Conservation (phyloP, 2,329 filamentous ascomycete species). For the Fonsecaea erecta region DNA sequence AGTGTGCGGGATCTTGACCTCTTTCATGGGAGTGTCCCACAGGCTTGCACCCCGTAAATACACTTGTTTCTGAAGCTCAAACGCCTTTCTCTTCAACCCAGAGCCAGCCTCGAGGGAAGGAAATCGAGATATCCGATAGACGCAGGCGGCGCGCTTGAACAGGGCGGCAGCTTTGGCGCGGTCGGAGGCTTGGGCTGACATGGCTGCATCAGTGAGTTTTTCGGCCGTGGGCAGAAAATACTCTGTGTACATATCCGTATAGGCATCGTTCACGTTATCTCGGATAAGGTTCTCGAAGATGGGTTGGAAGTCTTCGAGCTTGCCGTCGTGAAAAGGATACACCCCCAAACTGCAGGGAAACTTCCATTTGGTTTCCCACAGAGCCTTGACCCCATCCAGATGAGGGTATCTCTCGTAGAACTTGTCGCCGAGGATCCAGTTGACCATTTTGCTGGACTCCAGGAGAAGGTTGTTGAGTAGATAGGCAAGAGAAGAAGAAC, state of each 20-base stretch:
- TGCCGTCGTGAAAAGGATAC: constrained; percentile 76
- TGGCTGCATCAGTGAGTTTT: constrained; percentile 58
- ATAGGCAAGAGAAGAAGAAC: not conserved
- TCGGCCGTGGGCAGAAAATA: constrained; percentile 66
- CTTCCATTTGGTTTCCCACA: constrained; percentile 80
- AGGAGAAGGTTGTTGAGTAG: not conserved
- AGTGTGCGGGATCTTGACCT: constrained; percentile 48
- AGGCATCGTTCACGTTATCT: constrained; percentile 67
- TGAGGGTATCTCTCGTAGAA: constrained; percentile 35
- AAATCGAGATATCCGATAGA: constrained; percentile 74
- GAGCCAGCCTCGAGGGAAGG: constrained; percentile 48
- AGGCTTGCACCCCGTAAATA: constrained; percentile 62
- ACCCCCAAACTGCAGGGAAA: constrained; percentile 66
- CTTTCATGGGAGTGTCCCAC: constrained; percentile 54
- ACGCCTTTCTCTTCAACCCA: constrained; percentile 64
- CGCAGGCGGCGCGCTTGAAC: constrained; percentile 72
- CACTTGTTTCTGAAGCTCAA: constrained; percentile 66
- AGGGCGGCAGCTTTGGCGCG: constrained; percentile 61
- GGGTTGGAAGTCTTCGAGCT: constrained; percentile 69
- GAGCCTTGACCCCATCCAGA: constrained; percentile 54
- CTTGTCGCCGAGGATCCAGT: constrained; percentile 36
- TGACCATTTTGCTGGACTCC: constrained; percentile 25
- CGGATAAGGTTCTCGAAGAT: constrained; percentile 66
- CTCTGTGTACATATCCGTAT: constrained; percentile 67
- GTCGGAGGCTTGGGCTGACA: constrained; percentile 54